Base-by-base conservation (phyloP, 2,329 filamentous ascomycete species). In the Nannizzia gypsea region DNA sequence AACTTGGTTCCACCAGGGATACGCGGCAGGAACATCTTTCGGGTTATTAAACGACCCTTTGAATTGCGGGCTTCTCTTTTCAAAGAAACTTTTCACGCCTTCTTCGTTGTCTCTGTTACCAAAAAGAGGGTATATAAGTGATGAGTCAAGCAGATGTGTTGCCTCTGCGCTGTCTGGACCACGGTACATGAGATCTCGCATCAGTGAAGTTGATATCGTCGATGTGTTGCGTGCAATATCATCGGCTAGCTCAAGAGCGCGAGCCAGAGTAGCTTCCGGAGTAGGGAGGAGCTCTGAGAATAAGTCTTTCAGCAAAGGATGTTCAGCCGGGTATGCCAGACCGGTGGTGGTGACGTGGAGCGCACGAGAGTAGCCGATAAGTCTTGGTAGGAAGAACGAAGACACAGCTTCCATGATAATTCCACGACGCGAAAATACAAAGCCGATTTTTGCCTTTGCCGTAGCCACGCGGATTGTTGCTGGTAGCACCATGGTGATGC, bases 321-420 rank as follows among this genome's bases (percentile, higher is more conserved):
- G 70, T 42, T 74, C 77, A 31, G 81, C 76, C 3, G 74, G 73
- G 66, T 86, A 87, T 0, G 83, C 83, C 1, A 74, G 73, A 0
- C 87, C 87, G 0, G 86, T 89, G 2, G 86, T 88, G 48, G 83
- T 74, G 26, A 88, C 77, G 66, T 86, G 82, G 67, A 85, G 72
- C 0, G 85, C 84, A 62, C 80, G 78, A n/a, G 79, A 79, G 63
- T 79, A 74, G 60, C 88, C 87, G 62, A 90, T 79, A 26, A 90
- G 76, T 0, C 85, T 80, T 1, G 87, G 87, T 38, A 90, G 77
- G 75, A 88, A 90, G 71, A 81, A 90, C 6, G 82, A 85, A 57
- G 80, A 83, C 67, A 82, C 85, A 0, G 85, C 86, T 72, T 91
- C 88, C 81, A 88, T 85, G 61, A 83, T 78, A 66, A 90, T 78